Evolutionary conservation across 108 stramenopile species (phyloP), one percentile per base, ranked within the genome.

Genomic region (Conticribra guillardii): DNA sequence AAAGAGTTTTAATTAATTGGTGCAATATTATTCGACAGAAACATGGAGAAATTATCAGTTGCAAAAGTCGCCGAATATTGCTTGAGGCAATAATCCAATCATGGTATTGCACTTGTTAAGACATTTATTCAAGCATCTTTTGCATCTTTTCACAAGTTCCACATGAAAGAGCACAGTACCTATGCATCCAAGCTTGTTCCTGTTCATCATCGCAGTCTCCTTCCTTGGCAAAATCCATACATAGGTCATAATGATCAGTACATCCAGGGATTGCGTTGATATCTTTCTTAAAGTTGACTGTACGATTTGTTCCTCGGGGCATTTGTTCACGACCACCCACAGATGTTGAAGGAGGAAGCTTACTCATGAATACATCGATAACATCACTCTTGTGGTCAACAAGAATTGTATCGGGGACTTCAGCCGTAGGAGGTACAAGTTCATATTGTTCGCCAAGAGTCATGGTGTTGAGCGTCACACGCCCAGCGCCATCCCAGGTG

Each of bases 221-320:
- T 2, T 84, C 73, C 23, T 71, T 79, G n/a, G 71, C 65, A 57
- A 82, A 87, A 26, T 74, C 67, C 53, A 70, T 51, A 34, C 73
- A 74, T 1, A 74, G 59, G 26, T 66, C 73, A 51, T 57, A 74
- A 32, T 74, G 73, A 33, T 74, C 64, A 16, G 73, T 74, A 50
- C 65, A 74, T 4, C 65, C 65, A 17, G 73, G 66, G 48, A 69
- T 69, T 17, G 74, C 74, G 49, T 69, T 66, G 19, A 83, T 76
- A 63, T 89, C 87, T 52, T 60, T 59, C 53, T 61, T 74, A 46
- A 74, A 74, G 64, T 78, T 78, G 47, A 78, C 76, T 0, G 71
- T 69, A 19, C 76, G 76, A 31, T 72, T 72, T 15, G 64, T 54
- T 44, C 76, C 76, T 41, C 76, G 62, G 16, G 76, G 76, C 77